phyloP scores from a whole-genome alignment of 306 rosid species.

The Malus asiatica region DNA sequence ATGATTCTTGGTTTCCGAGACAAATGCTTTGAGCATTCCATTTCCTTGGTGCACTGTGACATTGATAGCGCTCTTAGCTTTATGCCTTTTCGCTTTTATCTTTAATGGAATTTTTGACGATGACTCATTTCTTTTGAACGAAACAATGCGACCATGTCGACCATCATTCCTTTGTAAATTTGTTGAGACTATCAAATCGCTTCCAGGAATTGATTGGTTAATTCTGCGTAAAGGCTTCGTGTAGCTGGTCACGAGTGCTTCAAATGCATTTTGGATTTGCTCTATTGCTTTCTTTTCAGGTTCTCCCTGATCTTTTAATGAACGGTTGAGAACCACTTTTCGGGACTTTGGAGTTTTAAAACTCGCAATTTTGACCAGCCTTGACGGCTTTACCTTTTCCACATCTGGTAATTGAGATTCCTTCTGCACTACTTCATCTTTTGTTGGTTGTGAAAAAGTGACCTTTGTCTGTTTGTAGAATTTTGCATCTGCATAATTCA shows the following conservation, averaged over 20 bases:
- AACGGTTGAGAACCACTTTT: too few species aligned
- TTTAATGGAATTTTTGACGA: fast-evolving
- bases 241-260: background rate
- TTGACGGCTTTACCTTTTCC: too few species aligned
- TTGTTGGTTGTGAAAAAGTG: too few species aligned
- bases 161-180: background rate
- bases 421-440: too few species aligned
- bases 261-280: background rate
- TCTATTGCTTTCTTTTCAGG: too few species aligned
- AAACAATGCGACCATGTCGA: too few species aligned
- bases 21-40: too few species aligned
- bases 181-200: background rate
- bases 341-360: too few species aligned
- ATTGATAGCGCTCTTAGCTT: fast-evolving
- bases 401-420: fast-evolving
- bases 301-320: too few species aligned
- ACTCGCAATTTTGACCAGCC: background rate
- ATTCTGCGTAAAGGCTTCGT: background rate
- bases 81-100: background rate
- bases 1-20: too few species aligned
- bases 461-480: background rate
- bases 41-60: too few species aligned
- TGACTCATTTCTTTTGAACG: too few species aligned
- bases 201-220: background rate
- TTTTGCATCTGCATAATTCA: background rate